Base-by-base conservation (phyloP, 306 rosid genomes). In the Quercus bicolor region DNA sequence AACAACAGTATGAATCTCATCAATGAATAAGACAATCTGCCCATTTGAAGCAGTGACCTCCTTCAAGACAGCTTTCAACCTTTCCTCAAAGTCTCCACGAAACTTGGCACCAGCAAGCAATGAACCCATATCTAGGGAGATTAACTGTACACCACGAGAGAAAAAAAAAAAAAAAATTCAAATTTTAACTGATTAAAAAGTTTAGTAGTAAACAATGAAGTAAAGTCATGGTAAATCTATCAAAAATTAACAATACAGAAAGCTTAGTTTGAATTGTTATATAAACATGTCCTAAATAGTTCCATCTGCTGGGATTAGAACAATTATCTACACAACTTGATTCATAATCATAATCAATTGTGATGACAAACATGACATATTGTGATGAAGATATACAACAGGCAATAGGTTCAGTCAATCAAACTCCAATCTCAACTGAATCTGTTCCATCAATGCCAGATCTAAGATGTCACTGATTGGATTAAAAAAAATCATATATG, bases 1-100 rank as follows among this genome's bases (percentile, higher is more conserved):
- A 43, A 93, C 99, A 78, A 96, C 97, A 29, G 99, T 93, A 82
- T 96, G 99, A 80, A 96, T 96, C 90, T 93, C 99, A 82, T 96
- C 99, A 75, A 96, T 96, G 81, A 96, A 96, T 77, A 96, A 85
- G 81, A 96, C 86, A 82, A 96, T 90, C 81, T 91, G 97, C 78
- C 99, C 97, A 76, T 93, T 96, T 76, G 97, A 96, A 75, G 98
- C 77, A 19, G 96, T 89, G 70, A 96, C 99, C 88, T 92, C 98
- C 90, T 93, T 95, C 45, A 95, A 86, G 66, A 95, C 98, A 77
- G 98, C 98, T 86, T 95, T 93, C 90, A 95, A 80, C 79, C 99
- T 89, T 86, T 95, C 99, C 83, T 95, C 99, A 60, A 95, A 95
- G 70, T 95, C 99, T 73, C 99, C 98, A 43, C 98, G 98, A 68